These are phyloP conservation scores for Moesziomyces parantarcticus DNA, from an alignment of 1,284 basidiomycete genomes.

Conservation along the genomic window DNA sequence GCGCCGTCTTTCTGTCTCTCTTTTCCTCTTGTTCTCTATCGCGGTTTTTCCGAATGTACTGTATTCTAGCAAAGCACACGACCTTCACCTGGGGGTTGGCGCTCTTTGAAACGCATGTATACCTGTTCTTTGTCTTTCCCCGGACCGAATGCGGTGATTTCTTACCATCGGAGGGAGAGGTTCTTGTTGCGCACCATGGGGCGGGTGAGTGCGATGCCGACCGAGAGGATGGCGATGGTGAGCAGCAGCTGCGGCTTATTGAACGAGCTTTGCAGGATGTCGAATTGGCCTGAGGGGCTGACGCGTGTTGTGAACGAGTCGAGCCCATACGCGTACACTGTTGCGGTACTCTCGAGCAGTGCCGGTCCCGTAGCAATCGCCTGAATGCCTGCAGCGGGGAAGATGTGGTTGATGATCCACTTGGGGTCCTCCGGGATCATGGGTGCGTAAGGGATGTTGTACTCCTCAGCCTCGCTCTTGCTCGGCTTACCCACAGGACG, in stretches of 20 bases:
- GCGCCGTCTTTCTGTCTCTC: neutral
- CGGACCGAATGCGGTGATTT: neutral
- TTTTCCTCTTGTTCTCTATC: neutral
- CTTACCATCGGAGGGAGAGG: constrained; percentile 32
- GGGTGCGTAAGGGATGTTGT: constrained; percentile 85
- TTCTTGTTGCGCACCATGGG: constrained; percentile 53
- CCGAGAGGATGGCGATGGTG: constrained; percentile 78
- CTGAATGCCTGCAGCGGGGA: constrained; percentile 71
- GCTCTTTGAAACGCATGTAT: neutral
- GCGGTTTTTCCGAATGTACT: neutral
- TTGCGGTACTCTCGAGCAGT: constrained; percentile 87
- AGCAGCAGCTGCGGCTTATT: constrained; percentile 91
- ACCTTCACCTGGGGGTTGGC: neutral
- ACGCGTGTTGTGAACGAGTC: constrained; percentile 87
- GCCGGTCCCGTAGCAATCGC: constrained; percentile 78
- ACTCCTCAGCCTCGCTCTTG: constrained; percentile 83
- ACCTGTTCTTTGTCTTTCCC: neutral
- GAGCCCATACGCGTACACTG: constrained; percentile 86
- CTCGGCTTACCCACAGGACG: constrained; percentile 81
- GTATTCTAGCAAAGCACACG: neutral
- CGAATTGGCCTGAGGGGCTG: constrained; percentile 89
- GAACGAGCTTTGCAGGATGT: constrained; percentile 79
- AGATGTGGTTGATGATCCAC: constrained; percentile 81
- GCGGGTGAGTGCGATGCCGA: constrained; percentile 78
- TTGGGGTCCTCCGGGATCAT: constrained; percentile 79